Percentiles rank a stretch among this genome's conserved stretches.
These are phyloP conservation scores for Cercis canadensis DNA, from an alignment of 306 rosid species.

Conservation along the genomic window DNA sequence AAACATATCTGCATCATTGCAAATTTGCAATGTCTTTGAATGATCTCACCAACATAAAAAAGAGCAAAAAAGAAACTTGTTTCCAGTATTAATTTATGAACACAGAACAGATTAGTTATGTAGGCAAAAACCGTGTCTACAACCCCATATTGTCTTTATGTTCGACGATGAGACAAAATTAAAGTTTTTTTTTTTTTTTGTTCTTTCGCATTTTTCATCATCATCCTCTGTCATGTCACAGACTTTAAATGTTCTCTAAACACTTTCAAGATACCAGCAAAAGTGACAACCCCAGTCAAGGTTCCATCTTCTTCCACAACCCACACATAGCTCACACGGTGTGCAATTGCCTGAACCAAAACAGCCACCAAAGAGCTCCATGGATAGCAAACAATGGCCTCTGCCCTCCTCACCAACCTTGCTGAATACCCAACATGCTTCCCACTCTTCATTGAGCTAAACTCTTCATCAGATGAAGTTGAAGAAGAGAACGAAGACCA, in stretches of 20 bases:
- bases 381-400: constrained; percentile 75
- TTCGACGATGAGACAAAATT: not conserved
- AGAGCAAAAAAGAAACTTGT: too few species aligned
- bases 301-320: constrained; percentile 79
- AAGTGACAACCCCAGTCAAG: constrained; percentile 75
- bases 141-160: not conserved
- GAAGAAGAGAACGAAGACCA: constrained; percentile 63
- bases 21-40: too few species aligned
- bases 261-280: constrained; percentile 62
- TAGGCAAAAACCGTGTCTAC: too few species aligned
- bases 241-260: constrained; percentile 66
- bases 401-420: constrained; percentile 64
- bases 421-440: constrained; percentile 59
- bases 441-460: constrained; percentile 54
- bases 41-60: too few species aligned
- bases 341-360: constrained; percentile 84
- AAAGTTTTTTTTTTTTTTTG: too few species aligned
- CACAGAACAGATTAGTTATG: too few species aligned
- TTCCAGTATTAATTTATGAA: too few species aligned
- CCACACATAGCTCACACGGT: constrained; percentile 80
- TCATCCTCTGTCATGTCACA: constrained; percentile 30
- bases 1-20: too few species aligned
- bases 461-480: constrained; percentile 78
- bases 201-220: not conserved
- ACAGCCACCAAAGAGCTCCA: constrained; percentile 89